Evolutionary conservation across 495 filamentous ascomycete genomes (phyloP).

Genomic region (Neurospora sp.): DNA sequence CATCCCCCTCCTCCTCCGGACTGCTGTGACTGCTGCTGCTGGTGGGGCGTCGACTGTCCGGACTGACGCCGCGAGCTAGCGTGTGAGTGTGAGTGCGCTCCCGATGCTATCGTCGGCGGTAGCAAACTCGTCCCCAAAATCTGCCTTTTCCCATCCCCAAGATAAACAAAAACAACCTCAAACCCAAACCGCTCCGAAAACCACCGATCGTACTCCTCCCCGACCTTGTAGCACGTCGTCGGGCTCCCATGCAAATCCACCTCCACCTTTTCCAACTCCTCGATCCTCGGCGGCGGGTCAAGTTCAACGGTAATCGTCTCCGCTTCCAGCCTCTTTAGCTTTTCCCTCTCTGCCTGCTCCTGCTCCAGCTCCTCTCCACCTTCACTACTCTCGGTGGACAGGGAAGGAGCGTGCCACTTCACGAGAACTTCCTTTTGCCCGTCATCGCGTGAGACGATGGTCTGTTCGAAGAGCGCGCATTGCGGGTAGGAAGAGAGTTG

Average conservation of each 20-base stretch:
- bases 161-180: constrained; percentile 54
- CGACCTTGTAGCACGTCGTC: constrained; percentile 60
- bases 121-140: constrained; percentile 51
- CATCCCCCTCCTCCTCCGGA: constrained; percentile 19
- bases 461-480: constrained; percentile 59
- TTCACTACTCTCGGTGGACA: neutral
- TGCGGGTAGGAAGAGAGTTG: constrained; percentile 52
- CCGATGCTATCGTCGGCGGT: constrained; percentile 8
- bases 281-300: constrained; percentile 6
- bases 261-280: constrained; percentile 38
- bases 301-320: neutral
- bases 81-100: neutral
- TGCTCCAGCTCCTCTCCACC: neutral
- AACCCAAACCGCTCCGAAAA: constrained; percentile 65
- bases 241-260: constrained; percentile 55
- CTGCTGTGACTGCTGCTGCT: constrained; percentile 1
- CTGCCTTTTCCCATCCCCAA: constrained; percentile 51
- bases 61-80: neutral
- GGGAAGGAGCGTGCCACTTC: neutral
- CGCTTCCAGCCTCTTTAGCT: neutral
- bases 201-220: constrained; percentile 55
- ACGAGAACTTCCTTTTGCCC: neutral
- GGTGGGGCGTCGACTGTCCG: constrained; percentile 1
- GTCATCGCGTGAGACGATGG: constrained; percentile 25
- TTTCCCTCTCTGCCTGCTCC: neutral